phyloP scores from a whole-genome alignment of 225 moss, liverwort and hornwort genomes.

The Neckera pumila region DNA sequence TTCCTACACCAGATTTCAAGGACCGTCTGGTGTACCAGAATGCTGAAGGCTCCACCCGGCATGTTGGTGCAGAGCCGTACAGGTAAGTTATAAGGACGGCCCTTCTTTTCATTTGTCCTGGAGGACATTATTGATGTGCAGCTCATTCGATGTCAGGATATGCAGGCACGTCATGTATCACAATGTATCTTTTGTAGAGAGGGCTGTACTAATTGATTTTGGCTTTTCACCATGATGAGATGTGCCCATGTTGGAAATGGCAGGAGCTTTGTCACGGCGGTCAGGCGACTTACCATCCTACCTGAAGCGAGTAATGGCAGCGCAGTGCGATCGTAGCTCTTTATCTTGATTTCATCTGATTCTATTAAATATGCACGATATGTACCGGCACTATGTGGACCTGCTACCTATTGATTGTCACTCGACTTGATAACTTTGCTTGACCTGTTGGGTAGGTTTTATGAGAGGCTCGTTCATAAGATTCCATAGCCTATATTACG shows the following conservation, averaged over 20 bases:
- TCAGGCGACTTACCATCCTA: slow-evolving; percentile 70
- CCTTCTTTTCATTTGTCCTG: not conserved
- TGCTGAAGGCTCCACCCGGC: slow-evolving; percentile 44
- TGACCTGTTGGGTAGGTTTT: not conserved
- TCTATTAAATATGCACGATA: slow-evolving; percentile 8
- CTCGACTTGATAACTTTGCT: not conserved
- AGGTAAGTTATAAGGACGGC: slow-evolving; percentile 21
- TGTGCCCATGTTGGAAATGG: slow-evolving; percentile 5
- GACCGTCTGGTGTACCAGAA: slow-evolving; percentile 70
- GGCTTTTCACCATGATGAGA: not conserved
- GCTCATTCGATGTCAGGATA: not conserved
- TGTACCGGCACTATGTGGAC: slow-evolving; percentile 24
- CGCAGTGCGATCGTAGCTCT: slow-evolving; percentile 58
- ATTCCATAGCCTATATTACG: not conserved
- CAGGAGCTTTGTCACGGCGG: slow-evolving; percentile 78
- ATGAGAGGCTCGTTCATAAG: not conserved
- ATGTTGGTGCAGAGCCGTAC: slow-evolving; percentile 82
- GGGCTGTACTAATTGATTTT: not conserved
- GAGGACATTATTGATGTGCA: not conserved
- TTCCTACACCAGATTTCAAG: slow-evolving; percentile 48
- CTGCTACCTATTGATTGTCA: slow-evolving; percentile 1
- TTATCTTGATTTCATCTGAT: not conserved
- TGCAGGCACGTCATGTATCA: not conserved
- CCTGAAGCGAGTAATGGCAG: slow-evolving; percentile 48
- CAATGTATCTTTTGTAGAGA: not conserved